A percentile compares a stretch with the other conserved stretches of the same genome.
These are phyloP conservation scores for Moesziomyces globuligerus DNA, from an alignment of 1,284 basidiomycete genomes.

Conservation along the genomic window DNA sequence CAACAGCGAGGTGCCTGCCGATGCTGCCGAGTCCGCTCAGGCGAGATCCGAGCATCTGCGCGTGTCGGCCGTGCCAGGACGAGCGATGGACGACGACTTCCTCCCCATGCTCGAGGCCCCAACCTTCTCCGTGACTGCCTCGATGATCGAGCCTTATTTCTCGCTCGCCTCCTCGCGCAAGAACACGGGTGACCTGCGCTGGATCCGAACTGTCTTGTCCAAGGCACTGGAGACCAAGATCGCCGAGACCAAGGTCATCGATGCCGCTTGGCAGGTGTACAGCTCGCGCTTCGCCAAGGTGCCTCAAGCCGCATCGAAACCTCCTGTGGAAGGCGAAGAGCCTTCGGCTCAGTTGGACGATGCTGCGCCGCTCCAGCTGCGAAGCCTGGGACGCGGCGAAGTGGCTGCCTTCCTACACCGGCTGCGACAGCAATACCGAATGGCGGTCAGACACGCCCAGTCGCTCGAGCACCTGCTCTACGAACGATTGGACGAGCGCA, in stretches of 20 bases:
- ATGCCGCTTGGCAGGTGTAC: conserved; percentile 35
- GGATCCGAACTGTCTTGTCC: conserved; percentile 19
- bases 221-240: conserved; percentile 38
- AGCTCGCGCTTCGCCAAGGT: conserved; percentile 24
- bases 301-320: conserved; percentile 8
- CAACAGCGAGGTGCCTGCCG: neutral
- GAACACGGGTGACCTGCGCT: conserved; percentile 30
- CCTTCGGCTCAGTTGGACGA: neutral
- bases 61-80: conserved; percentile 10
- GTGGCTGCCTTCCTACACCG: conserved; percentile 35
- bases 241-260: conserved; percentile 35
- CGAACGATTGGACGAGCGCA: conserved; percentile 35
- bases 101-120: conserved; percentile 50
- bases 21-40: conserved; percentile 4
- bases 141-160: conserved; percentile 48
- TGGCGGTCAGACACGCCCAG: conserved; percentile 24
- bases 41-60: conserved; percentile 14
- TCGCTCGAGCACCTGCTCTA: conserved; percentile 38
- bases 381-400: conserved; percentile 15
- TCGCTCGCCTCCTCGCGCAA: conserved; percentile 26
- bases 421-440: conserved; percentile 23
- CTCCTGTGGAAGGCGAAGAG: neutral
- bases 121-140: conserved; percentile 35
- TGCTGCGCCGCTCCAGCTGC: conserved; percentile 21
- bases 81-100: conserved; percentile 40